phyloP scores from a whole-genome alignment of 2,329 filamentous ascomycete genomes.

The Talaromyces sp. region DNA sequence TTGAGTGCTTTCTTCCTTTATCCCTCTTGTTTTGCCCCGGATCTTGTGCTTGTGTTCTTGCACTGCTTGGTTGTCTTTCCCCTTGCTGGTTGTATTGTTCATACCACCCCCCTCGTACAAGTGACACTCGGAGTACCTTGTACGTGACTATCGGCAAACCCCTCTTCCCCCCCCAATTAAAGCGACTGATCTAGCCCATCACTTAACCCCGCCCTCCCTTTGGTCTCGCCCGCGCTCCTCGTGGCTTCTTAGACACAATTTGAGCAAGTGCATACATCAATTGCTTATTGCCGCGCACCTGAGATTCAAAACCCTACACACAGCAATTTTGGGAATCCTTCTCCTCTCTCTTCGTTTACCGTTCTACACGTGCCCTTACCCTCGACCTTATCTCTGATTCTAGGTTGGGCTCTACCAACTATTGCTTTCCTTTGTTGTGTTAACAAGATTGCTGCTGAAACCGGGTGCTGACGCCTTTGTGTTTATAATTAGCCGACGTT shows the following conservation, averaged over 20 bases:
- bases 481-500: slow-evolving; percentile 37
- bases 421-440: not conserved
- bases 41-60: slow-evolving; percentile 12
- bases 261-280: not conserved
- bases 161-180: slow-evolving; percentile 1
- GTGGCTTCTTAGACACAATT: slow-evolving; percentile 10
- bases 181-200: slow-evolving; percentile 12
- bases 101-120: slow-evolving; percentile 1
- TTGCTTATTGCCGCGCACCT: not conserved
- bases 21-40: slow-evolving; percentile 9
- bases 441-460: slow-evolving; percentile 7
- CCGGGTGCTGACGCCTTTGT: slow-evolving; percentile 15
- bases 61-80: not conserved
- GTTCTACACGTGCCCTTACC: not conserved
- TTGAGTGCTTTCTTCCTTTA: slow-evolving; percentile 2
- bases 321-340: not conserved
- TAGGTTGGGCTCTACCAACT: not conserved
- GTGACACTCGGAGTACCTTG: slow-evolving; percentile 5
- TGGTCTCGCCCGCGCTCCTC: slow-evolving; percentile 16
- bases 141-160: slow-evolving; percentile 3
- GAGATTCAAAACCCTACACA: not conserved
- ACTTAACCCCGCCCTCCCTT: slow-evolving; percentile 18
- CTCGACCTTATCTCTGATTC: not conserved
- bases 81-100: not conserved
- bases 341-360: not conserved